Percentiles rank a stretch among this genome's conserved stretches.
phyloP scores from a whole-genome alignment of 306 rosid genomes.

The Hippophae rhamnoides region DNA sequence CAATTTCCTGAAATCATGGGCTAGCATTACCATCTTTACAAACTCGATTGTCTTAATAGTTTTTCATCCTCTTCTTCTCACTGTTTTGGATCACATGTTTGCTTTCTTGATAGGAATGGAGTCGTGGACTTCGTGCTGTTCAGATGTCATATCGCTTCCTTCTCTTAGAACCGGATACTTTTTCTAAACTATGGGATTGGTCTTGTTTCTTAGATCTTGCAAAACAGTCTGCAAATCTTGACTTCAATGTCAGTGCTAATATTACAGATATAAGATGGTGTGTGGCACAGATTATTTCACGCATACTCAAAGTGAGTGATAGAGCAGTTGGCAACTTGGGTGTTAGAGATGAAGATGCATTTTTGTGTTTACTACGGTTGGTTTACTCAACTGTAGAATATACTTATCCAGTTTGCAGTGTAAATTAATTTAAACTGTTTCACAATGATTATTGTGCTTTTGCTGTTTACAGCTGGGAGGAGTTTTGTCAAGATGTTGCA shows the following conservation, averaged over 20 bases:
- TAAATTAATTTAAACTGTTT: background rate
- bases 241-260: conserved; percentile 8
- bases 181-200: conserved; percentile 72
- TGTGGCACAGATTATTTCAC: conserved; percentile 36
- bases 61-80: background rate
- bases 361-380: conserved; percentile 55
- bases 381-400: conserved; percentile 20
- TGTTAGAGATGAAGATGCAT: conserved; percentile 39
- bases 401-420: conserved; percentile 11
- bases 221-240: conserved; percentile 24
- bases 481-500: conserved; percentile 63
- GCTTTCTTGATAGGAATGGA: conserved; percentile 27
- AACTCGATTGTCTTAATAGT: too few species aligned
- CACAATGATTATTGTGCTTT: conserved; percentile 14
- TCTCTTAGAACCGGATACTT: conserved; percentile 38
- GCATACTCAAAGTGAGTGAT: conserved; percentile 46
- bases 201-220: conserved; percentile 50
- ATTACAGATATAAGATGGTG: conserved; percentile 60
- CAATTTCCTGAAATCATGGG: background rate
- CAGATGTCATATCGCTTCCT: conserved; percentile 69
- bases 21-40: background rate
- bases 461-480: conserved; percentile 65
- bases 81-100: background rate
- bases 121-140: conserved; percentile 28
- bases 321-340: conserved; percentile 34